Evolutionary conservation across 805 yeast species (phyloP).

Genomic region (Ogataea trehaloabstinens): DNA sequence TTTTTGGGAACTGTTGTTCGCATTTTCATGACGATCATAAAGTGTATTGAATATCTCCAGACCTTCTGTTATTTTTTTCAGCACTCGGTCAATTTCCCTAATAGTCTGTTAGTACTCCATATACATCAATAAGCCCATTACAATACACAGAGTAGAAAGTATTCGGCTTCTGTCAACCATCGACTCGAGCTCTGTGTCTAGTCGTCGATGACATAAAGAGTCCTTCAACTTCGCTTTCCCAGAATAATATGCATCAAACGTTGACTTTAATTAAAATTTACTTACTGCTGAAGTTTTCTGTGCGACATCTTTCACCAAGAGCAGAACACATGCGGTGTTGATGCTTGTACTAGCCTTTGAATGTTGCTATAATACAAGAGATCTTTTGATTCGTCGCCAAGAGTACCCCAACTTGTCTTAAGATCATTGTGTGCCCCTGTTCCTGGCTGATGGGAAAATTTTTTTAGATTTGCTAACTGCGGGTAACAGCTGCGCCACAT

Average conservation of each 20-base stretch:
- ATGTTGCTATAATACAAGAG: too few relatives aligned
- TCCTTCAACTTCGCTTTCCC: too few relatives aligned
- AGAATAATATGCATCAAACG: too few relatives aligned
- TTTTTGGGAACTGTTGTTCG: conserved; percentile 50
- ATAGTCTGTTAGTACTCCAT: conserved; percentile 11
- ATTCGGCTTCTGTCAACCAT: not conserved
- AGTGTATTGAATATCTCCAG: conserved; percentile 52
- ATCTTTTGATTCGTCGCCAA: too few relatives aligned
- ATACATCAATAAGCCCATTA: not conserved
- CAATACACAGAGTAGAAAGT: not conserved
- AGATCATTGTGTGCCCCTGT: not conserved
- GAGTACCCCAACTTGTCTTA: not conserved
- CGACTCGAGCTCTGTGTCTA: too few relatives aligned
- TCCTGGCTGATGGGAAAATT: not conserved
- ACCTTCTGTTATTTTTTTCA: conserved; percentile 60
- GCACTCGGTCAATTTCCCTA: conserved; percentile 60
- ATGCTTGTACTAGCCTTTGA: not conserved
- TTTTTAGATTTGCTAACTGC: not conserved
- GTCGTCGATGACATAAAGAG: too few relatives aligned
- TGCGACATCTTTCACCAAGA: conserved; percentile 31
- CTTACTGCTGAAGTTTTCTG: conserved; percentile 39
- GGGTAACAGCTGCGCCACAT: conserved; percentile 1
- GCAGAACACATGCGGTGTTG: not conserved
- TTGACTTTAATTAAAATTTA: too few relatives aligned
- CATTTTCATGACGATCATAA: conserved; percentile 50